Evolutionary conservation across 352 stramenopile species (phyloP).

Genomic region (Phytophthora fragariae): DNA sequence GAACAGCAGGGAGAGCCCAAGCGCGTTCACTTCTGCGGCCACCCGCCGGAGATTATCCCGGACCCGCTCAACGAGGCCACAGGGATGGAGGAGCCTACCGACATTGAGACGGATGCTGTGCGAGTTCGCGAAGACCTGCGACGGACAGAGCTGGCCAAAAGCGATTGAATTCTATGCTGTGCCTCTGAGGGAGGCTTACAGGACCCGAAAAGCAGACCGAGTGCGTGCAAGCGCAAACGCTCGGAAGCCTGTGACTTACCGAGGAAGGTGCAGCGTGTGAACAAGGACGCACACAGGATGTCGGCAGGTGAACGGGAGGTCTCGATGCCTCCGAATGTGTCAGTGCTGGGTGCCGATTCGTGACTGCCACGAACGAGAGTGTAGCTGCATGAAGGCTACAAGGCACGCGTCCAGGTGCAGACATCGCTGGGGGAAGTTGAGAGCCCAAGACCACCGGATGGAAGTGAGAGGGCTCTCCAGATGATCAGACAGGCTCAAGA

Average conservation of each 20-base stretch:
- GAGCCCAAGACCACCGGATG: conserved; percentile 34
- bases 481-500: conserved; percentile 1
- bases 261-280: conserved; percentile 24
- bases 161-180: conserved; percentile 32
- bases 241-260: conserved; percentile 10
- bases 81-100: conserved; percentile 28
- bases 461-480: conserved; percentile 29
- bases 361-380: conserved; percentile 2
- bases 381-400: conserved; percentile 29
- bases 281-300: conserved; percentile 2
- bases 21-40: conserved; percentile 58
- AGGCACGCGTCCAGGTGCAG: conserved; percentile 5
- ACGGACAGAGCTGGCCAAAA: conserved; percentile 41
- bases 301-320: conserved; percentile 16
- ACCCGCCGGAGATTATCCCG: conserved; percentile 56
- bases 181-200: conserved; percentile 20
- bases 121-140: conserved; percentile 32
- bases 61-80: conserved; percentile 19
- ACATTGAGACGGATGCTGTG: conserved; percentile 25
- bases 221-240: conserved; percentile 14
- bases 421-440: conserved; percentile 14
- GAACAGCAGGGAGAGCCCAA: conserved; percentile 52
- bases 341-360: conserved; percentile 1
- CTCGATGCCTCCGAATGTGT: conserved; percentile 2
- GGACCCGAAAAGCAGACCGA: conserved; percentile 19